phyloP scores from a whole-genome alignment of 2,329 filamentous ascomycete genomes.

The Camillea tinctor region DNA sequence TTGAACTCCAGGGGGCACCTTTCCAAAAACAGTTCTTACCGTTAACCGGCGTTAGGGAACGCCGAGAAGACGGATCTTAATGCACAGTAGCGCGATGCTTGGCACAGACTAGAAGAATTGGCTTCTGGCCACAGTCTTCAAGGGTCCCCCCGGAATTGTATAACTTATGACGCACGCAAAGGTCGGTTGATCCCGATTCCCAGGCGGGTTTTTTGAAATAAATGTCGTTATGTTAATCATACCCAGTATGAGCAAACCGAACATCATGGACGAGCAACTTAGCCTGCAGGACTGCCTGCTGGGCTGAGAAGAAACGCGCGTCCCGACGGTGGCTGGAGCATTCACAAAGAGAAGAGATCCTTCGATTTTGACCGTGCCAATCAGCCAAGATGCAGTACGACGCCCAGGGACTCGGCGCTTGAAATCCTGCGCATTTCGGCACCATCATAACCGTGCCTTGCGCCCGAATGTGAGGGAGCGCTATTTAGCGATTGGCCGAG shows the following conservation, averaged over 20 bases:
- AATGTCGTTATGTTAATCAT: not conserved
- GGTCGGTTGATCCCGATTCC: not conserved
- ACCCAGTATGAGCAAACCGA: not conserved
- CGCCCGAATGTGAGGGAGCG: not conserved
- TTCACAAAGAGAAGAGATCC: not conserved
- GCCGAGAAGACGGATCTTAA: not conserved
- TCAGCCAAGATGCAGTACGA: not conserved
- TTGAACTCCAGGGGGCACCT: too few relatives aligned
- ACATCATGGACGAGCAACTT: not conserved
- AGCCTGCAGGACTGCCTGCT: not conserved
- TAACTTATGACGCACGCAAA: not conserved
- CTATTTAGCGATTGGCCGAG: not conserved
- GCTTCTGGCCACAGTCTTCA: not conserved
- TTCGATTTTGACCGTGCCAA: not conserved
- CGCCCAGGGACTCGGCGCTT: not conserved
- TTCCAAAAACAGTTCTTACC: not conserved
- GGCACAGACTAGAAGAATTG: not conserved
- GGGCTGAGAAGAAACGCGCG: not conserved
- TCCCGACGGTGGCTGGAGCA: not conserved
- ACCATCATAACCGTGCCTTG: not conserved
- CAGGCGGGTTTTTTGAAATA: not conserved
- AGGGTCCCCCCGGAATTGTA: not conserved
- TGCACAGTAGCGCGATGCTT: not conserved
- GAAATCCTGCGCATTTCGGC: not conserved
- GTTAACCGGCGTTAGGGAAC: not conserved